Base-by-base conservation (phyloP, 2,329 filamentous ascomycete genomes). In the Ophiostoma himal-ulmi region DNA sequence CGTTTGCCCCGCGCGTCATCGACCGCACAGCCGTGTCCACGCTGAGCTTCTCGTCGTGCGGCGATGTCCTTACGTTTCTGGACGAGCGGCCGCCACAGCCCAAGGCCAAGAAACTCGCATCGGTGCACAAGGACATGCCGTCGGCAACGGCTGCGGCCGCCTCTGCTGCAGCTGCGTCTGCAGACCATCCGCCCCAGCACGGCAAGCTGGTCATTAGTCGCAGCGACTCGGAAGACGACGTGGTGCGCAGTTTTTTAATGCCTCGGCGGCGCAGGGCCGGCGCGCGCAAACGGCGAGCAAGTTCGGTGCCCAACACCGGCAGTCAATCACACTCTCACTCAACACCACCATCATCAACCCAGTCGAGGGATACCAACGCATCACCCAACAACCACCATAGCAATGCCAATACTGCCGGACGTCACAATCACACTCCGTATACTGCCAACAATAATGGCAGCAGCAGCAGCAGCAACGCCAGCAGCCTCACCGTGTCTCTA, bases 161-260 rank as follows among this genome's bases (percentile, higher is more conserved):
- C 5, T 65, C 65, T 0, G 65, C 54, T 8, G n/a, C 54, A 13
- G 48, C 62, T 7, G 8, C 44, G 5, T 52, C 78, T 17, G 78
- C 82, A 84, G 1, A 82, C 79, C 20, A 80, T 81, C 0, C 65
- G 30, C 30, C 26, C 30, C 20, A 41, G 52, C 6, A 83, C 83
- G 5, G 81, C 83, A 67, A 39, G 75, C 78, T 88, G 30, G 86
- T 84, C 74, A 81, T 85, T 69, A 88, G 85, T 74, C 83, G 83
- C 65, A 89, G 87, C 74, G 87, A 89, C 73, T 90, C 88, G 0
- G 88, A 90, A 75, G 88, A 89, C 73, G 88, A 90, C 68, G 85
- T 86, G 0, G 80, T 88, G 6, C 85, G 84, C 3, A 88, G 82
- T 72, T 89, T 90, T 75, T 77, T 89, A 2, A 84, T 84, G 34